Evolutionary conservation across 345 rosid genomes (phyloP).

Genomic region (Dipteronia sinensis): DNA sequence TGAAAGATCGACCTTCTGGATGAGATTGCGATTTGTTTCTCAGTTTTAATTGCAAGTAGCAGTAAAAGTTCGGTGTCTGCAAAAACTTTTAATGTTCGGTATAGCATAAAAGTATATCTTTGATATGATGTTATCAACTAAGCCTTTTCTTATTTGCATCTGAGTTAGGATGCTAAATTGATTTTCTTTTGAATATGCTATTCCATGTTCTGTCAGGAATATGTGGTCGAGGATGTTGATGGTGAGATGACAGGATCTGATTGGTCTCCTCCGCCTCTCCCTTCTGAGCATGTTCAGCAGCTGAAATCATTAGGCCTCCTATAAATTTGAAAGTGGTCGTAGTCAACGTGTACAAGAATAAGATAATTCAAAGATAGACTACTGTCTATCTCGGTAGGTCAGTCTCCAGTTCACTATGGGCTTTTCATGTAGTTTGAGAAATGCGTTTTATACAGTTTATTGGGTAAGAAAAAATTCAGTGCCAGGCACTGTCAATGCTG

Average conservation of each 20-base stretch:
- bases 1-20: neutral
- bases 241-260: conserved; percentile 83
- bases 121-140: neutral
- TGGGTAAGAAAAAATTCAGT: conserved; percentile 6
- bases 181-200: conserved; percentile 4
- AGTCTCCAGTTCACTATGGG: conserved; percentile 16
- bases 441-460: conserved; percentile 4
- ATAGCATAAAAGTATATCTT: neutral
- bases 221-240: conserved; percentile 98
- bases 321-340: conserved; percentile 34
- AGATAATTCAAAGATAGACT: conserved; percentile 26
- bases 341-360: conserved; percentile 19
- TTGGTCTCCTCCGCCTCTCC: conserved; percentile 89
- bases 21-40: neutral
- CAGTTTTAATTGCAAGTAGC: neutral
- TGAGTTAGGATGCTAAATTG: neutral
- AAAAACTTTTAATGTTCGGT: neutral
- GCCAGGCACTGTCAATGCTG: neutral
- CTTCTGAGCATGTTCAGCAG: conserved; percentile 88
- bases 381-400: conserved; percentile 30
- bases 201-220: conserved; percentile 56
- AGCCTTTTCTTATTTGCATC: neutral
- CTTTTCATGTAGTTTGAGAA: neutral
- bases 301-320: conserved; percentile 89
- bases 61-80: neutral